Percentiles rank a stretch among this genome's conserved stretches.
These are phyloP conservation scores for Alternaria rosae DNA, from an alignment of 2,329 filamentous ascomycete genomes.

Conservation along the genomic window DNA sequence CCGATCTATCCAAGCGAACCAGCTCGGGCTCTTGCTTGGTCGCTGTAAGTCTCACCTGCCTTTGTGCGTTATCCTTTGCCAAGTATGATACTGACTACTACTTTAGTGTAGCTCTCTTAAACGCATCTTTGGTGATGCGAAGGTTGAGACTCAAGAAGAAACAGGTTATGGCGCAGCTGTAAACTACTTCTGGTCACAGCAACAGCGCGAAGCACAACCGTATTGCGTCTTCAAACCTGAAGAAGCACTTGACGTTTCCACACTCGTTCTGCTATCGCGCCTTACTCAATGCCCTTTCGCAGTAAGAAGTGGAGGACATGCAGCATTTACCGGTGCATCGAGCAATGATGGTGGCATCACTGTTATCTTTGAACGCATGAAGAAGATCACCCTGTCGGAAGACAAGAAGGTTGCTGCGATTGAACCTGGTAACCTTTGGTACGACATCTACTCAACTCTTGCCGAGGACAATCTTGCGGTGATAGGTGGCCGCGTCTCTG, in stretches of 20 bases:
- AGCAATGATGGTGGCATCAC: conserved; percentile 41
- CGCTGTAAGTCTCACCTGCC: conserved; percentile 17
- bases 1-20: background rate
- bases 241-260: conserved; percentile 26
- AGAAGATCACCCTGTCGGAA: conserved; percentile 23
- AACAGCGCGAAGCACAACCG: conserved; percentile 28
- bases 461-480: conserved; percentile 32
- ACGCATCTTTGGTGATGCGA: conserved; percentile 21
- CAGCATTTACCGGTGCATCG: conserved; percentile 33
- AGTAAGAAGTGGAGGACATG: conserved; percentile 46
- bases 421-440: conserved; percentile 45
- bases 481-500: conserved; percentile 39
- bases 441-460: conserved; percentile 38
- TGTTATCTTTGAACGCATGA: conserved; percentile 33
- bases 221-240: conserved; percentile 39
- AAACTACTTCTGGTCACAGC: conserved; percentile 33
- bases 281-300: conserved; percentile 46
- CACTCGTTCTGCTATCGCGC: conserved; percentile 26
- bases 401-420: conserved; percentile 33
- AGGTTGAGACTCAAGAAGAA: conserved; percentile 21
- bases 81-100: background rate
- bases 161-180: conserved; percentile 25
- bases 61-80: background rate
- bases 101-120: conserved; percentile 31
- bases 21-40: conserved; percentile 9